These are phyloP conservation scores for Hypoxylon sp. DNA, from an alignment of 2,329 filamentous ascomycete genomes.

Conservation along the genomic window DNA sequence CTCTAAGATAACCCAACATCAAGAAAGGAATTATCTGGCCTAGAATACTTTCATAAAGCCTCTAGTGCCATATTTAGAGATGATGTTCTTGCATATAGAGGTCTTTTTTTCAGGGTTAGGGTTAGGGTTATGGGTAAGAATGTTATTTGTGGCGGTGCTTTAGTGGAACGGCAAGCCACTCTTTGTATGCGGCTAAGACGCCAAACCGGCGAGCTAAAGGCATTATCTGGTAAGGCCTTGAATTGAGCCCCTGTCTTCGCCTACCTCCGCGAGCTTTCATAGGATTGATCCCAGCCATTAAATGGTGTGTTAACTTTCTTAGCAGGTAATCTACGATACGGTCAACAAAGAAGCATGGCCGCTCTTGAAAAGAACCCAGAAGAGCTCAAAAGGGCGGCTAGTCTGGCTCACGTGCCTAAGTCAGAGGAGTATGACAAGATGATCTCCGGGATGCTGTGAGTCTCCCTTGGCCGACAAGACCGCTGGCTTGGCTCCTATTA, in stretches of 20 bases:
- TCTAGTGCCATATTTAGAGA: background rate
- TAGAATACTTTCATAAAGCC: background rate
- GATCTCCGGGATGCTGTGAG: slow-evolving; percentile 73
- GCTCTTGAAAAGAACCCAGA: slow-evolving; percentile 26
- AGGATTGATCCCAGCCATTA: background rate
- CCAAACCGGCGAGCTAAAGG: slow-evolving; percentile 16
- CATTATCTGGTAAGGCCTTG: background rate
- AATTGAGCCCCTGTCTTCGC: background rate
- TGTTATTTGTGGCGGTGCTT: slow-evolving; percentile 20
- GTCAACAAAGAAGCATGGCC: slow-evolving; percentile 18
- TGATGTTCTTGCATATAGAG: background rate
- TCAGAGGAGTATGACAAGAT: slow-evolving; percentile 74
- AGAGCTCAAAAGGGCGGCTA: slow-evolving; percentile 29
- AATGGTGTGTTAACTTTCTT: background rate
- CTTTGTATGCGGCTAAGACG: background rate
- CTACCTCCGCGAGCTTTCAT: background rate
- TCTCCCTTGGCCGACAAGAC: slow-evolving; percentile 8
- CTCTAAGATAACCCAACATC: no score
- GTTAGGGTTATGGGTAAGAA: background rate
- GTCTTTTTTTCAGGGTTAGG: background rate
- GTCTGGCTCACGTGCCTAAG: slow-evolving; percentile 41
- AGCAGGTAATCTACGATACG: background rate
- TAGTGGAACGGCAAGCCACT: slow-evolving; percentile 1
- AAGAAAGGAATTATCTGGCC: background rate
- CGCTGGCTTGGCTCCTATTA: background rate